Conservation (phyloP, 108 stramenopile genomes). For the Skeletonema menzelii region DNA sequence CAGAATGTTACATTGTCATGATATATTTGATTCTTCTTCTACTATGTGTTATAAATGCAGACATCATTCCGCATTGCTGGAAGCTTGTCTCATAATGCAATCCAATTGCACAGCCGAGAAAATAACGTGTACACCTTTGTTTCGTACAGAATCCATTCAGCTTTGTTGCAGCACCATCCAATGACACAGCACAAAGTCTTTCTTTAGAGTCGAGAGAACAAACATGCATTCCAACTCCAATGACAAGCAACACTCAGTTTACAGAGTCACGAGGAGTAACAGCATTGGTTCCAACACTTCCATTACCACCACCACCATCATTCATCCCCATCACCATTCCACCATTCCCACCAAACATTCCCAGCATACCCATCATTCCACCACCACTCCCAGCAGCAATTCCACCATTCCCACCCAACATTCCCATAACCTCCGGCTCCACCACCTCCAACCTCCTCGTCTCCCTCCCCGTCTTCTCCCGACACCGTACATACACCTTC, state of each 20-base stretch:
- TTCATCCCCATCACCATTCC: too few relatives aligned
- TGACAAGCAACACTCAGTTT: background rate
- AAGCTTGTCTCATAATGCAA: background rate
- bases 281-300: background rate
- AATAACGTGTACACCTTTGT: too few relatives aligned
- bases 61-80: too few relatives aligned
- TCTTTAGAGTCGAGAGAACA: too few relatives aligned
- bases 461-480: conserved; percentile 46
- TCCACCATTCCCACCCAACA: too few relatives aligned
- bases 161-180: background rate
- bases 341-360: background rate
- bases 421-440: conserved; percentile 50
- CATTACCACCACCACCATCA: background rate
- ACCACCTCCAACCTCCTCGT: conserved; percentile 50
- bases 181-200: background rate
- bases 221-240: background rate
- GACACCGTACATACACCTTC: conserved; percentile 36
- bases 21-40: too few relatives aligned
- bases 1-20: too few relatives aligned
- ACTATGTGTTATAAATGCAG: too few relatives aligned
- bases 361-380: conserved; percentile 11
- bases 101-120: background rate
- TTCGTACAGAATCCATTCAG: too few relatives aligned
- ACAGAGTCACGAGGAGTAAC: background rate
- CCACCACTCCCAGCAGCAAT: conserved; percentile 20